A percentile compares a stretch with the other conserved stretches of the same genome.
These are phyloP conservation scores for Septoria petroselini DNA, from an alignment of 2,329 filamentous ascomycete species.

Conservation along the genomic window DNA sequence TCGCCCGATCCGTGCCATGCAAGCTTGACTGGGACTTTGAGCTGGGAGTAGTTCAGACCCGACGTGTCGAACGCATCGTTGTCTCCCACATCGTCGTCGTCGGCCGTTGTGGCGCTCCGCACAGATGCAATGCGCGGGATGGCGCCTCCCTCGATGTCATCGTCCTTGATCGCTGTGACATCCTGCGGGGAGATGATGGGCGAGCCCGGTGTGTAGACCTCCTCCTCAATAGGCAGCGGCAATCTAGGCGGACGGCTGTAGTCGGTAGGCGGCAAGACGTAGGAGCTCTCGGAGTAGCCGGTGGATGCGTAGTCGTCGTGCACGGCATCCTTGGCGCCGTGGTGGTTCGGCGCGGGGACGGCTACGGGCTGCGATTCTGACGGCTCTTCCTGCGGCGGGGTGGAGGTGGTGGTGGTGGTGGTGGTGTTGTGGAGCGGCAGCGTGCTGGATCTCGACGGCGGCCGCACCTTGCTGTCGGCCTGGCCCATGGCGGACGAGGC, in stretches of 20 bases:
- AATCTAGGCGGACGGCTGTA: conserved; percentile 75
- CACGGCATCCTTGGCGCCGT: conserved; percentile 20
- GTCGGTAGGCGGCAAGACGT: conserved; percentile 43
- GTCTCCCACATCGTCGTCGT: conserved; percentile 65
- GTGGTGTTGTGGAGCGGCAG: conserved; percentile 22
- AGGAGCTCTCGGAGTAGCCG: conserved; percentile 33
- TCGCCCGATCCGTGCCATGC: conserved; percentile 78
- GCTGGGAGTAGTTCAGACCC: conserved; percentile 62
- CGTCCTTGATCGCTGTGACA: conserved; percentile 48
- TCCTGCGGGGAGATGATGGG: conserved; percentile 77
- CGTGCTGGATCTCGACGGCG: conserved; percentile 29
- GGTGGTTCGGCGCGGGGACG: conserved; percentile 33
- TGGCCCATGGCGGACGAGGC: conserved; percentile 28
- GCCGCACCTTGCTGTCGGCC: conserved; percentile 23
- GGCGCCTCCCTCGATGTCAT: conserved; percentile 49
- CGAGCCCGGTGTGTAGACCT: conserved; percentile 82
- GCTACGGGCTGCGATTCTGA: conserved; percentile 41
- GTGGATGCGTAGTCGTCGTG: conserved; percentile 27
- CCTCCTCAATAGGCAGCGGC: conserved; percentile 90
- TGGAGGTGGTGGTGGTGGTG: conserved; percentile 18
- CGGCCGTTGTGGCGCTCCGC: conserved; percentile 58
- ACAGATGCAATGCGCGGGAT: conserved; percentile 54
- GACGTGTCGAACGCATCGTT: conserved; percentile 66
- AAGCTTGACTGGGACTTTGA: conserved; percentile 77
- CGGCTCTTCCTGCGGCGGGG: conserved; percentile 22